Evolutionary conservation across 2,329 filamentous ascomycete genomes (phyloP).

Genomic region (Hymenoscyphus occultus): DNA sequence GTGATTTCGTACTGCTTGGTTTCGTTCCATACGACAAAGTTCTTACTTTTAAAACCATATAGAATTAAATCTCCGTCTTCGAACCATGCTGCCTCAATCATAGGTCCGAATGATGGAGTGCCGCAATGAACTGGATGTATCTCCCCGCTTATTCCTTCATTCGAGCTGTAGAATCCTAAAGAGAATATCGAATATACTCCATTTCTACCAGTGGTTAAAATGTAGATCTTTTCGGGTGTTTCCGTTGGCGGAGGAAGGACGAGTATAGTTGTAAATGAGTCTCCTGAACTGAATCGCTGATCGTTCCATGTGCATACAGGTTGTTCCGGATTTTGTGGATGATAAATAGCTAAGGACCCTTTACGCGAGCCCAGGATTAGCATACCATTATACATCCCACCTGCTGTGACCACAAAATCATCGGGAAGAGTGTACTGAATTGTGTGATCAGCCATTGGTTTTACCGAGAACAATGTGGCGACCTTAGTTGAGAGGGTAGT

Average conservation of each 20-base stretch:
- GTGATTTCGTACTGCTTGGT: slow-evolving; percentile 66
- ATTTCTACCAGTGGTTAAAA: slow-evolving; percentile 74
- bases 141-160: not conserved
- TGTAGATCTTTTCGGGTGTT: slow-evolving; percentile 38
- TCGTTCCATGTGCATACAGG: slow-evolving; percentile 23
- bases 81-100: slow-evolving; percentile 72
- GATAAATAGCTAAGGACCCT: slow-evolving; percentile 51
- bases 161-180: slow-evolving; percentile 17
- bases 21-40: slow-evolving; percentile 81
- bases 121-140: slow-evolving; percentile 60
- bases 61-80: slow-evolving; percentile 58
- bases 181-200: slow-evolving; percentile 66
- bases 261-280: slow-evolving; percentile 68
- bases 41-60: slow-evolving; percentile 76
- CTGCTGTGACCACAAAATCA: slow-evolving; percentile 49
- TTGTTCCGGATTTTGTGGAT: slow-evolving; percentile 23
- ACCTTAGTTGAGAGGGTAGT: slow-evolving; percentile 37
- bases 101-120: slow-evolving; percentile 67
- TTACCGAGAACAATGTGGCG: slow-evolving; percentile 34
- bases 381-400: slow-evolving; percentile 40
- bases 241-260: slow-evolving; percentile 36
- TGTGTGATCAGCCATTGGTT: not conserved
- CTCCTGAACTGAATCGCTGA: slow-evolving; percentile 37
- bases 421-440: slow-evolving; percentile 34
- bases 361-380: slow-evolving; percentile 54